Conservation (phyloP, 129 eudicot genomes). For the Chrysanthemum makinoi region DNA sequence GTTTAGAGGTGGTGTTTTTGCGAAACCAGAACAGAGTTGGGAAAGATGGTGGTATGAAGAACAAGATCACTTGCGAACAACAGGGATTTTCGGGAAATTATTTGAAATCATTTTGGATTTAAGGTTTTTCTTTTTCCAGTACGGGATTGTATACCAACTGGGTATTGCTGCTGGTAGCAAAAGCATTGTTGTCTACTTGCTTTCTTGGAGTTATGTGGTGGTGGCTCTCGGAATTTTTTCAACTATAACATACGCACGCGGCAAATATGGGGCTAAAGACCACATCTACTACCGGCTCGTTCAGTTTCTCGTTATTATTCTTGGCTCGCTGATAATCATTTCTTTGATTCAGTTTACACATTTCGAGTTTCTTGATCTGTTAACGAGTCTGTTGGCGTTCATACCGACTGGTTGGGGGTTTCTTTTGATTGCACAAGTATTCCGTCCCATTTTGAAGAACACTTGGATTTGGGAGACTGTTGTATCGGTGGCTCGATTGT, state of each 20-base stretch:
- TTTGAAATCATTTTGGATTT: conserved; percentile 66
- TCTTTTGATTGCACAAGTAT: conserved; percentile 73
- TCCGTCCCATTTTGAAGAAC: conserved; percentile 54
- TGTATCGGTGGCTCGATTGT: conserved; percentile 66
- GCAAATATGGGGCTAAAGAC: conserved; percentile 55
- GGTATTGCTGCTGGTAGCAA: conserved; percentile 72
- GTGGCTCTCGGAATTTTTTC: conserved; percentile 53
- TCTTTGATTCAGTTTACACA: conserved; percentile 51
- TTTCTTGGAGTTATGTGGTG: conserved; percentile 72
- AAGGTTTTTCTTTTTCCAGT: conserved; percentile 94
- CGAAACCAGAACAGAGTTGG: conserved; percentile 85
- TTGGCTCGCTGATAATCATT: conserved; percentile 45
- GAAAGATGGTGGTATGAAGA: conserved; percentile 93
- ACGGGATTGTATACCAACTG: conserved; percentile 74
- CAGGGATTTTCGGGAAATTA: conserved; percentile 69
- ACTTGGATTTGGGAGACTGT: conserved; percentile 58
- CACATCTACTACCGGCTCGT: conserved; percentile 84
- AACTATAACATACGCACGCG: conserved; percentile 56
- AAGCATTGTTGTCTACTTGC: conserved; percentile 72
- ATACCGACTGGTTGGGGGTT: conserved; percentile 92
- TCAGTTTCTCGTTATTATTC: conserved; percentile 63
- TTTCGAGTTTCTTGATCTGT: conserved; percentile 56
- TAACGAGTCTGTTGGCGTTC: conserved; percentile 82
- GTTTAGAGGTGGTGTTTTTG: conserved; percentile 77
- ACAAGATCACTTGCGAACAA: conserved; percentile 86